Evolutionary conservation across 768 basidiomycete genomes (phyloP).

Genomic region (Boletus coccyginus): DNA sequence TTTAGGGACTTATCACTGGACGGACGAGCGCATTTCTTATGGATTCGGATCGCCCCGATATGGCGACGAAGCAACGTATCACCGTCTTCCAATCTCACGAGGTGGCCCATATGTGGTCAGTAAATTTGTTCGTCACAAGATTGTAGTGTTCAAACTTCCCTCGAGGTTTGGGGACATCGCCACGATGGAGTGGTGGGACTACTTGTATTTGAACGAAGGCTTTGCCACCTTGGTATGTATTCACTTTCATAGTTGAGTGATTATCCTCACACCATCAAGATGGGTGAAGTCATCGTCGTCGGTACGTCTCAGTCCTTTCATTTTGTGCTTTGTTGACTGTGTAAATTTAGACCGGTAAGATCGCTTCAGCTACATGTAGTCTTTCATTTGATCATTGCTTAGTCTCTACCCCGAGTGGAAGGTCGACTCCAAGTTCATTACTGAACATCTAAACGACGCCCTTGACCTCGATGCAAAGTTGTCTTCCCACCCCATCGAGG

Average conservation of each 20-base stretch:
- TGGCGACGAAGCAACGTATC: constrained; percentile 76
- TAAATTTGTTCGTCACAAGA: neutral
- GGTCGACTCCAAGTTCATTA: constrained; percentile 77
- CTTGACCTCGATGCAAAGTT: constrained; percentile 79
- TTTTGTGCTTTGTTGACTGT: constrained; percentile 8
- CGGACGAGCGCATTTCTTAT: constrained; percentile 78
- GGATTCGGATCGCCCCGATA: constrained; percentile 71
- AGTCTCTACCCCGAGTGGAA: constrained; percentile 87
- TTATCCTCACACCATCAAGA: constrained; percentile 36
- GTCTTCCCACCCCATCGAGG: constrained; percentile 92
- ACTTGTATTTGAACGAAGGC: constrained; percentile 84
- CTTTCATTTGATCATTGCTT: constrained; percentile 7
- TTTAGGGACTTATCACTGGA: constrained; percentile 83
- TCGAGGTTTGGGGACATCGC: constrained; percentile 86
- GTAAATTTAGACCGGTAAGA: constrained; percentile 50
- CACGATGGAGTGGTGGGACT: constrained; percentile 93
- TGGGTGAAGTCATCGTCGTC: constrained; percentile 86
- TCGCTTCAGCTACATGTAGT: neutral
- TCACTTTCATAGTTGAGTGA: neutral
- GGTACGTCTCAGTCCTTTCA: constrained; percentile 40
- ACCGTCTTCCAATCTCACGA: constrained; percentile 82
- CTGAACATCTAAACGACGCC: constrained; percentile 71
- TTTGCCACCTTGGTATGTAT: constrained; percentile 75
- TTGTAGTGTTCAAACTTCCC: constrained; percentile 9
- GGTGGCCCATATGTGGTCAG: constrained; percentile 78